Conservation (phyloP, 257 asterid genomes). For the Solanum dulcamara region DNA sequence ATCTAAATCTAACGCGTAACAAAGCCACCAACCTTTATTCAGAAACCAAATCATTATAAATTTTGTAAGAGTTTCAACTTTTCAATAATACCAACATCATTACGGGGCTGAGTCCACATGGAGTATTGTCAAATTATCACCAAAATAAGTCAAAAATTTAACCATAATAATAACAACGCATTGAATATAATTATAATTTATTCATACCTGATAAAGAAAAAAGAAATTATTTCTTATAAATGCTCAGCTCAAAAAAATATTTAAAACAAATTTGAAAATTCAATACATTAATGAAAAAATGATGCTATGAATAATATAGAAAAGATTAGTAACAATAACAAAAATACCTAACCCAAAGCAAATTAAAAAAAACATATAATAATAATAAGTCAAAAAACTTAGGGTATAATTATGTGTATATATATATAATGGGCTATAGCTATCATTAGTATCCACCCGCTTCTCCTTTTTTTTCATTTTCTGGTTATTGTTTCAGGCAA, state of each 20-base stretch:
- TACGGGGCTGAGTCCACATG: not conserved
- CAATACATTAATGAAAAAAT: no score
- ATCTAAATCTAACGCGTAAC: not conserved
- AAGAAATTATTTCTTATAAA: no score
- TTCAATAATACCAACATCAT: not conserved
- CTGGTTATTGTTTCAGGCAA: not conserved
- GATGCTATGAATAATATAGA: no score
- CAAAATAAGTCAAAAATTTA: not conserved
- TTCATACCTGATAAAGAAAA: no score
- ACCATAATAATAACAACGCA: no score
- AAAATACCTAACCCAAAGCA: no score
- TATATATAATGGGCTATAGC: not conserved
- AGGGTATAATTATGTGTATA: not conserved
- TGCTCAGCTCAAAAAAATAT: no score
- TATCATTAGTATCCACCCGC: not conserved
- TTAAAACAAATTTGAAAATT: no score
- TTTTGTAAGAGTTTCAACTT: not conserved
- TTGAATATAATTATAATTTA: no score
- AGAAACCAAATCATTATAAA: not conserved
- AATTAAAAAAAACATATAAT: no score
- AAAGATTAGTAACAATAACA: no score
- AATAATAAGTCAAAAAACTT: no score
- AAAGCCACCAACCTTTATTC: not conserved
- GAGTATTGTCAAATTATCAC: not conserved
- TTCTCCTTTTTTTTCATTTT: not conserved